Conservation (phyloP, 768 basidiomycete species). For the Ephemerocybe angulata region DNA sequence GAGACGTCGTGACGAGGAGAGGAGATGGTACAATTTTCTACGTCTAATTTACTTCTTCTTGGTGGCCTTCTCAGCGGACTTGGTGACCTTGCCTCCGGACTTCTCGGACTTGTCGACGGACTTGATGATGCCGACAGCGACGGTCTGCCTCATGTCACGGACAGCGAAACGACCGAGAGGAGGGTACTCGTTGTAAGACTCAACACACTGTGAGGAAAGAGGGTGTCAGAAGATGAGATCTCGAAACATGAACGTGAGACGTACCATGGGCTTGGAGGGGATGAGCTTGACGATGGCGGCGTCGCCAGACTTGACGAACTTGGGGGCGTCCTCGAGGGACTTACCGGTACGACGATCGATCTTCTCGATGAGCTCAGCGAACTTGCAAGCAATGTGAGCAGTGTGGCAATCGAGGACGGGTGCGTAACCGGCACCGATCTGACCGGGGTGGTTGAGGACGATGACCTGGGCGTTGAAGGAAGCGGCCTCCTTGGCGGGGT, state of each 20-base stretch:
- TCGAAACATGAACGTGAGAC: slow-evolving; percentile 15
- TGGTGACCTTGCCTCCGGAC: slow-evolving; percentile 86
- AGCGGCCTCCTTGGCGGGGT: slow-evolving; percentile 98
- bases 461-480: slow-evolving; percentile 99
- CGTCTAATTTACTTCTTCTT: slow-evolving; percentile 93
- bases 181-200: slow-evolving; percentile 95
- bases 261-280: slow-evolving; percentile 89
- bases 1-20: slow-evolving; percentile 47
- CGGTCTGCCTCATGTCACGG: slow-evolving; percentile 99
- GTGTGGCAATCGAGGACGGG: slow-evolving; percentile 99
- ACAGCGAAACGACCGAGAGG: slow-evolving; percentile 99
- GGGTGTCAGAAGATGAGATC: not conserved
- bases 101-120: slow-evolving; percentile 94
- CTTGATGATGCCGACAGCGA: slow-evolving; percentile 99
- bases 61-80: slow-evolving; percentile 93
- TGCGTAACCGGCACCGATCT: slow-evolving; percentile 98
- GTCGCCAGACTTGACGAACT: slow-evolving; percentile 99
- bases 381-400: slow-evolving; percentile 99
- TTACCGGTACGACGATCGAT: slow-evolving; percentile 99
- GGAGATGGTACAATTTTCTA: slow-evolving; percentile 58
- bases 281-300: slow-evolving; percentile 98
- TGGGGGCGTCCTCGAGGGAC: slow-evolving; percentile 80
- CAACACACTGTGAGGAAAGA: slow-evolving; percentile 28
- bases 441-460: slow-evolving; percentile 99
- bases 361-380: slow-evolving; percentile 97